Evolutionary conservation across 2,329 filamentous ascomycete genomes (phyloP), one percentile per base, ranked within the genome.

Genomic region (Aspergillus costaricaensis): DNA sequence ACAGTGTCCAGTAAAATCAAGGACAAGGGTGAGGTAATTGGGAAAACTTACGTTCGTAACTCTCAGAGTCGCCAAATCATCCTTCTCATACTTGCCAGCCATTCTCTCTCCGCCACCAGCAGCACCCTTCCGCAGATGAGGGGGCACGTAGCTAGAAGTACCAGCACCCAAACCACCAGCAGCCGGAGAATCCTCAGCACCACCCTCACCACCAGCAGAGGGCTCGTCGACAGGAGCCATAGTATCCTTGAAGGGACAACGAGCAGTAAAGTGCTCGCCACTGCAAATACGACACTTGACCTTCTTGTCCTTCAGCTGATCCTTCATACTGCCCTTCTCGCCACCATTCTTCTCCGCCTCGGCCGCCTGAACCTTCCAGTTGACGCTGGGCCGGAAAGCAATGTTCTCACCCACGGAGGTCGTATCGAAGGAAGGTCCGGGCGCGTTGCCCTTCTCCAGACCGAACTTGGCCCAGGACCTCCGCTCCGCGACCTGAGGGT

Each of bases 231-330:
- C 78, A 6, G 81, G 95, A 38, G 94, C 92, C 92, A 99, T 97
- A 71, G 94, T 99, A 78, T 98, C 95, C 85, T 98, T 99, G 89
- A 96, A 99, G 38, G 95, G 95, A 87, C 95, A 99, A 78, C 95
- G 90, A 69, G 94, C 94, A 44, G 95, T 99, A 85, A 98, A 99
- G 87, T 99, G 95, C 84, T 99, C 95, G 76, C 94, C 95, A 77
- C 89, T 91, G 83, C 95, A 99, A 77, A 99, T 98, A 85, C 95
- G 91, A 81, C 95, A 99, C 86, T 98, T 98, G 85, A 99, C 96
- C 84, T 97, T 96, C 87, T 97, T 96, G 83, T 97, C 93, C 87
- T 95, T 96, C 74, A 98, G 85, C 72, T 85, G 82, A 64, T 85
- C 83, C 76, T 86, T 85, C 79, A 88, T 84, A 74, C 82, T 80